Percentiles rank a stretch among this genome's conserved stretches.
These are phyloP conservation scores for Skeletonema marinoi DNA, from an alignment of 108 stramenopile genomes.

Conservation along the genomic window DNA sequence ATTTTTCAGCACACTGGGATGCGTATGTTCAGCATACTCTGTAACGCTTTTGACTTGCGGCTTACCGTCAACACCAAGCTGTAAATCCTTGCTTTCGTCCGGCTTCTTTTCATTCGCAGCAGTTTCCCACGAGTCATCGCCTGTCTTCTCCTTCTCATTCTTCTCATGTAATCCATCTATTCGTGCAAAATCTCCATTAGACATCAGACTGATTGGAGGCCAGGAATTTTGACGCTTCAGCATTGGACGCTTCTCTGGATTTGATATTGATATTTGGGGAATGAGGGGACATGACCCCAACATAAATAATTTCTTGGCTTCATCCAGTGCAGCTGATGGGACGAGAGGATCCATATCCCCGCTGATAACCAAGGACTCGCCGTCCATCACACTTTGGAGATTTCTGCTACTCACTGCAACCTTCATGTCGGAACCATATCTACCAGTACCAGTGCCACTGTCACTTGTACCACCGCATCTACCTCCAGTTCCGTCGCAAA, in stretches of 20 bases:
- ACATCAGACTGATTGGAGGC: slow-evolving; percentile 2
- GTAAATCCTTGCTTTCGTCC: background rate
- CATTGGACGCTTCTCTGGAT: background rate
- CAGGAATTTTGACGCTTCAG: slow-evolving; percentile 11
- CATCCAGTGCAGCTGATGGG: background rate
- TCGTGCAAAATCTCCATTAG: background rate
- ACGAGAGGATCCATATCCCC: background rate
- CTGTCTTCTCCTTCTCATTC: background rate
- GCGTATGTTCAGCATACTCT: slow-evolving; percentile 50
- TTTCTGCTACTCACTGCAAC: background rate
- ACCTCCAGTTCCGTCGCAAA: too few relatives aligned
- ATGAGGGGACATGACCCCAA: background rate
- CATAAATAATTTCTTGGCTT: background rate
- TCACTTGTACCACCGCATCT: too few relatives aligned
- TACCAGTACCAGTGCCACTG: background rate
- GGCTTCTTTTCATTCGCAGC: background rate
- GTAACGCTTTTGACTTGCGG: slow-evolving; percentile 68
- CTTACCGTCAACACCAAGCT: background rate
- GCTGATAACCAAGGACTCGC: background rate
- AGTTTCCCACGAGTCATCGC: background rate
- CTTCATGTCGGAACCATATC: background rate
- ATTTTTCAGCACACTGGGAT: slow-evolving; percentile 81
- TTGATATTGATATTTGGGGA: background rate
- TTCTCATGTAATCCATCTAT: too few relatives aligned
- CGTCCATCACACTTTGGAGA: background rate